Evolutionary conservation across 345 rosid species (phyloP).

Genomic region (Populus alba): DNA sequence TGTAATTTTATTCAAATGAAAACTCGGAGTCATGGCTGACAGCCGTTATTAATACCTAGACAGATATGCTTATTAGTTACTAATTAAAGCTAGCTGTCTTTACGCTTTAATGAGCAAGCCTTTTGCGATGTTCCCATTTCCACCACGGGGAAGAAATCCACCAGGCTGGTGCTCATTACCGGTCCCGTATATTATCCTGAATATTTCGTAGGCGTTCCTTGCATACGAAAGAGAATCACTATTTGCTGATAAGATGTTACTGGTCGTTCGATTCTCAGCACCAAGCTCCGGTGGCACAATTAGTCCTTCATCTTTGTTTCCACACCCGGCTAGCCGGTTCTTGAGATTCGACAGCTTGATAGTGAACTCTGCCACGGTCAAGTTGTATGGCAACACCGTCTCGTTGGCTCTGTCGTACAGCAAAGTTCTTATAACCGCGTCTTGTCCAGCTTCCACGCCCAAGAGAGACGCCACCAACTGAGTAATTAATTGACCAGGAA

Average conservation of each 20-base stretch:
- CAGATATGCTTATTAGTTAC: too few relatives aligned
- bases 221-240: constrained; percentile 37
- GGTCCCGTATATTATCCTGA: constrained; percentile 40
- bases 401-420: constrained; percentile 20
- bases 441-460: constrained; percentile 35
- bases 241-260: constrained; percentile 27
- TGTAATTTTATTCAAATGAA: too few relatives aligned
- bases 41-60: too few relatives aligned
- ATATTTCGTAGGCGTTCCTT: constrained; percentile 44
- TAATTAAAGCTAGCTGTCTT: too few relatives aligned
- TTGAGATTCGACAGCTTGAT: constrained; percentile 37
- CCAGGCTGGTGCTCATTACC: constrained; percentile 47
- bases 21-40: too few relatives aligned
- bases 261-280: constrained; percentile 36
- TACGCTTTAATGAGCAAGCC: too few relatives aligned
- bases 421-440: constrained; percentile 24
- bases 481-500: too few relatives aligned
- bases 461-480: not conserved
- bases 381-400: constrained; percentile 38
- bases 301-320: constrained; percentile 52
- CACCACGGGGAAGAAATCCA: constrained; percentile 52
- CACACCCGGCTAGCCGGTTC: constrained; percentile 45
- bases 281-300: constrained; percentile 38
- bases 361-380: constrained; percentile 52
- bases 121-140: constrained; percentile 31